Percentiles rank a stretch among this genome's conserved stretches.
phyloP scores from a whole-genome alignment of 176 grass and related monocot species.

The Zea mays region DNA sequence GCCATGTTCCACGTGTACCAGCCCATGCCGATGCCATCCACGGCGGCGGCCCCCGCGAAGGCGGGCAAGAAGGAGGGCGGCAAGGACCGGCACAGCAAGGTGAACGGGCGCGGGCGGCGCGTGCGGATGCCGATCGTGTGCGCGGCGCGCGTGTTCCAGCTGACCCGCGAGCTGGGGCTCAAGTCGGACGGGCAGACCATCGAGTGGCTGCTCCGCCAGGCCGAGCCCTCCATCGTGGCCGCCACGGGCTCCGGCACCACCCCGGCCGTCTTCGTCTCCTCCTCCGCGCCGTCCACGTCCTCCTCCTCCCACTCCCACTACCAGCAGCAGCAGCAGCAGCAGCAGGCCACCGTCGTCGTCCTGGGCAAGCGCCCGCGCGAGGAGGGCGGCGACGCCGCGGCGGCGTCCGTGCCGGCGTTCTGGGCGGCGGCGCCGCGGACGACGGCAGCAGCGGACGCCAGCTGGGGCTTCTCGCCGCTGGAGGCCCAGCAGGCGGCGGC shows the following conservation, averaged over 20 bases:
- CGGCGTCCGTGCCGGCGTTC: slow-evolving; percentile 30
- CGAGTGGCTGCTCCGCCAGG: slow-evolving; percentile 96
- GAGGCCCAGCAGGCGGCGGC: slow-evolving; percentile 40
- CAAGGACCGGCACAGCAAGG: slow-evolving; percentile 98
- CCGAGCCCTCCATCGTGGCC: slow-evolving; percentile 89
- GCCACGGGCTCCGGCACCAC: slow-evolving; percentile 83
- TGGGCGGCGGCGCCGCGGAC: slow-evolving; percentile 35
- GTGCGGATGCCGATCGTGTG: slow-evolving; percentile 98
- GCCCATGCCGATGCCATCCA: background rate
- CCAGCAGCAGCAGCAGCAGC: slow-evolving; percentile 23
- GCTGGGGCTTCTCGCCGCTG: slow-evolving; percentile 53
- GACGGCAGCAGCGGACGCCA: background rate
- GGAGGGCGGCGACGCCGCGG: background rate
- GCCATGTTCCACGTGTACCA: slow-evolving; percentile 47
- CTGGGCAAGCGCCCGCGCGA: slow-evolving; percentile 53
- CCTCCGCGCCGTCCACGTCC: slow-evolving; percentile 47
- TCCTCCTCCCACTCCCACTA: slow-evolving; percentile 13
- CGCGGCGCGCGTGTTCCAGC: slow-evolving; percentile 93
- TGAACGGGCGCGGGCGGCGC: slow-evolving; percentile 82
- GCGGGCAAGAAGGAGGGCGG: slow-evolving; percentile 41
- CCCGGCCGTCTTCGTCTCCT: slow-evolving; percentile 69
- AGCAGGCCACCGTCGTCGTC: background rate
- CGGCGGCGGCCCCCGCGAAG: slow-evolving; percentile 7
- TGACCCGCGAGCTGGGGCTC: slow-evolving; percentile 91
- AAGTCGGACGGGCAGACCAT: slow-evolving; percentile 97